phyloP scores from a whole-genome alignment of 148 eudicot genomes.

The Persicaria tinctoria region DNA sequence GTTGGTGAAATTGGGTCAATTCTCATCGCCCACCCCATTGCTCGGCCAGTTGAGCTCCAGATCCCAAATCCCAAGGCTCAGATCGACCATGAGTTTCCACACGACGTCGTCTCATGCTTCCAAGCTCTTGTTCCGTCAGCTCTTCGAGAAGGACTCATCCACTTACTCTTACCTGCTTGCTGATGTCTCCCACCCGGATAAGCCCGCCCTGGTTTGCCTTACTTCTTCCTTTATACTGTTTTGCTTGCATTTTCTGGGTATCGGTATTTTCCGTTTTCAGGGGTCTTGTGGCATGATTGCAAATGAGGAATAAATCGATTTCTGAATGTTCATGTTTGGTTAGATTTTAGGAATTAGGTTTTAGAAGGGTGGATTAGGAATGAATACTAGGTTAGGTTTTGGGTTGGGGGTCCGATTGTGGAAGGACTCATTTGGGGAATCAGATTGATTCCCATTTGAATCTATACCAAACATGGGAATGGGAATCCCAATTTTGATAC shows the following conservation, averaged over 20 bases:
- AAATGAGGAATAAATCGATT: too few relatives aligned
- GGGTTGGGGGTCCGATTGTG: too few relatives aligned
- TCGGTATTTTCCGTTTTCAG: neutral
- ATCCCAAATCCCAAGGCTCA: constrained; percentile 11
- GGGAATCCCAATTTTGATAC: too few relatives aligned
- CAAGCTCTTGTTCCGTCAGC: constrained; percentile 72
- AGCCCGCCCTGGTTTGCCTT: constrained; percentile 73
- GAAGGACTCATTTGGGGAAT: too few relatives aligned
- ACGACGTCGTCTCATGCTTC: constrained; percentile 40
- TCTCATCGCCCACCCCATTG: neutral
- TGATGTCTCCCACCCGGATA: constrained; percentile 74
- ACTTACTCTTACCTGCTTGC: constrained; percentile 96
- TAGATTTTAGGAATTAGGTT: too few relatives aligned
- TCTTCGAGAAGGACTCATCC: constrained; percentile 88
- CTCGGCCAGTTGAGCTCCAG: neutral
- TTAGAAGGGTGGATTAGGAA: too few relatives aligned
- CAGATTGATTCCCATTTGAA: too few relatives aligned
- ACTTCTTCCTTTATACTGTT: neutral
- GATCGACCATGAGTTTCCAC: constrained; percentile 41
- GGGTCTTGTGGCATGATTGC: too few relatives aligned
- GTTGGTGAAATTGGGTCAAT: constrained; percentile 4
- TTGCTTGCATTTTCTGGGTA: neutral
- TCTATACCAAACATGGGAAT: too few relatives aligned
- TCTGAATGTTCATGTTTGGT: too few relatives aligned
- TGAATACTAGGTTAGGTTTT: too few relatives aligned